Conservation (phyloP, 139 green algal genomes). For the Volvox africanus region DNA sequence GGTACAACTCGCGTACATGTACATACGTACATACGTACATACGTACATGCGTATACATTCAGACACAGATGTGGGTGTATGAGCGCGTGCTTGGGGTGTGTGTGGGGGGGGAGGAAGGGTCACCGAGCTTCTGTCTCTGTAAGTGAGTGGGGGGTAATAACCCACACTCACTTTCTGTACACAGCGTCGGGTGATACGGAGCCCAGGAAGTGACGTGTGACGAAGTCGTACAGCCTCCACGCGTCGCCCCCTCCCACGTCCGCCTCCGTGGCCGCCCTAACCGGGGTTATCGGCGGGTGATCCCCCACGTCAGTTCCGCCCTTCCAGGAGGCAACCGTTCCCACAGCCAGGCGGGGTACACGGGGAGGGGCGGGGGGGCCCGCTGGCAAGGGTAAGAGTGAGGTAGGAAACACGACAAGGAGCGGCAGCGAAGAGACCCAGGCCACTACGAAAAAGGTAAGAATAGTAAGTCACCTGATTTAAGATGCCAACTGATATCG, state of each 20-base stretch:
- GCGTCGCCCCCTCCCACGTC: constrained; percentile 84
- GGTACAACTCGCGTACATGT: no score
- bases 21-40: no score
- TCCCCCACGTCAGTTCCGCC: constrained; percentile 84
- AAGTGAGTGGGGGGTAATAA: not conserved
- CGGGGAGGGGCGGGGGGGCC: not conserved
- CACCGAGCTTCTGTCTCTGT: not conserved
- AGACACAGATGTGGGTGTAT: no score
- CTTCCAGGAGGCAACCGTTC: constrained; percentile 21
- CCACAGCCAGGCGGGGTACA: not conserved
- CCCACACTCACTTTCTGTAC: constrained; percentile 24
- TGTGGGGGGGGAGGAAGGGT: not conserved
- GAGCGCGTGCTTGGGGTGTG: no score
- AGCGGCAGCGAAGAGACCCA: not conserved
- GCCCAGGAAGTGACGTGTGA: constrained; percentile 88
- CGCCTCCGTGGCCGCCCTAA: constrained; percentile 73
- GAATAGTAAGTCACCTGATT: no score
- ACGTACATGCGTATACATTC: no score
- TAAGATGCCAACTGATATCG: no score
- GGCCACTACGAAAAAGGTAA: no score
- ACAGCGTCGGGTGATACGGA: constrained; percentile 71
- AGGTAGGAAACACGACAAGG: not conserved
- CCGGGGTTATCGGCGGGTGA: constrained; percentile 94
- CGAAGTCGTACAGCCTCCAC: constrained; percentile 93
- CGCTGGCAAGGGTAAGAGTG: not conserved